These are phyloP conservation scores for Zychaea mexicana DNA, from an alignment of 371 early-diverging fungal genomes.

Conservation along the genomic window DNA sequence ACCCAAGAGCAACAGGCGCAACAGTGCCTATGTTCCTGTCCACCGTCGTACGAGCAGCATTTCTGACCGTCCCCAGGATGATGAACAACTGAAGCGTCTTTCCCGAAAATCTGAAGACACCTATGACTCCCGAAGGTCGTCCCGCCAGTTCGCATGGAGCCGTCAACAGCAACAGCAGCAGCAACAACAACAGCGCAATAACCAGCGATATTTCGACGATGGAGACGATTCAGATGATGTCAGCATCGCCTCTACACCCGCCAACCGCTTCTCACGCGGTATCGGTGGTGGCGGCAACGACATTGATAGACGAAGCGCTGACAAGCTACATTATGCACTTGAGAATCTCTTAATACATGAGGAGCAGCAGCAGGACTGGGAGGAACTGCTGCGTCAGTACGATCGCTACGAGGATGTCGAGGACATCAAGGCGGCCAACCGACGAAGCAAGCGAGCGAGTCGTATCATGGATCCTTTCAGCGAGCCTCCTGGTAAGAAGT, in stretches of 20 bases:
- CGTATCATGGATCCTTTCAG: conserved; percentile 43
- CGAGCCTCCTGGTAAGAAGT: conserved; percentile 36
- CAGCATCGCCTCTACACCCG: conserved; percentile 18
- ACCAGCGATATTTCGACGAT: conserved; percentile 9
- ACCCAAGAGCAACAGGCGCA: background rate
- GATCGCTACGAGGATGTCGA: conserved; percentile 38
- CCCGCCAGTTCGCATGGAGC: conserved; percentile 12
- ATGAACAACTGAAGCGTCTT: conserved; percentile 15
- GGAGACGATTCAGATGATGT: conserved; percentile 12
- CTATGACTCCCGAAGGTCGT: conserved; percentile 8
- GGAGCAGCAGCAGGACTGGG: conserved; percentile 42
- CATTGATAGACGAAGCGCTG: conserved; percentile 5
- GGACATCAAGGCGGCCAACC: conserved; percentile 19
- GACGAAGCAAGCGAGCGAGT: conserved; percentile 36
- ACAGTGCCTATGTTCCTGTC: conserved; percentile 32
- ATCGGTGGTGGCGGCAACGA: background rate
- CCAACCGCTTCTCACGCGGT: conserved; percentile 11
- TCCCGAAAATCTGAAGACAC: conserved; percentile 8
- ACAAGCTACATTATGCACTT: conserved; percentile 12
- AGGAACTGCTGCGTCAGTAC: conserved; percentile 48
- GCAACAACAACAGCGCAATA: background rate
- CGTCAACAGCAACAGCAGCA: conserved; percentile 14
- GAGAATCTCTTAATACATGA: conserved; percentile 14
- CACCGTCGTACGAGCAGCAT: conserved; percentile 26
- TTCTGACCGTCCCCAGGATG: conserved; percentile 17